phyloP scores from a whole-genome alignment of 139 green algal genomes.

The Chlorella sp. region DNA sequence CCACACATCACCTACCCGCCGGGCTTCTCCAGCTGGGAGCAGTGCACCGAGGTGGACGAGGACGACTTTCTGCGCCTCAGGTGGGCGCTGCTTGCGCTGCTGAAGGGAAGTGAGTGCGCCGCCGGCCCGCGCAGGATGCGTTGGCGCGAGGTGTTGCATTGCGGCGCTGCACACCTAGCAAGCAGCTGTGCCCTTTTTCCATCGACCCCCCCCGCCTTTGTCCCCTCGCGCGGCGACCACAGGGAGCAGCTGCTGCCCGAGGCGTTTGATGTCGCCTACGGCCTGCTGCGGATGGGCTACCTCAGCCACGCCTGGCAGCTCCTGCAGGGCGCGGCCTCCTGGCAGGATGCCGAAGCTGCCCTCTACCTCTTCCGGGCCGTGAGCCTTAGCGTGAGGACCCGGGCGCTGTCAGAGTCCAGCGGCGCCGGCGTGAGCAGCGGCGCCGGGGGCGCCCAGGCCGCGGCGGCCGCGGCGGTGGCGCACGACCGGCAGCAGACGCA shows the following conservation, averaged over 20 bases:
- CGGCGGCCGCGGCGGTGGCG: background rate
- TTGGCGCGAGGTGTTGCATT: too few species aligned
- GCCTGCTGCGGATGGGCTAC: constrained; percentile 47
- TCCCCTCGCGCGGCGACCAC: background rate
- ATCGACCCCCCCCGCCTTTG: background rate
- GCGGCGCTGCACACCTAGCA: background rate
- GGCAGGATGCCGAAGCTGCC: constrained; percentile 60
- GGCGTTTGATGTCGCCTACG: constrained; percentile 38
- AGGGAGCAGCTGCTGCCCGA: constrained; percentile 49
- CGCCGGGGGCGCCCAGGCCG: background rate
- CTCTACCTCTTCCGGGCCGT: constrained; percentile 52
- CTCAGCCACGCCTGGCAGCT: constrained; percentile 27
- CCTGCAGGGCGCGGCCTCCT: constrained; percentile 37
- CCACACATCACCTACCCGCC: constrained; percentile 45
- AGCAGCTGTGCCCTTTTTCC: background rate
- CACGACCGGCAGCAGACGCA: constrained; percentile 15
- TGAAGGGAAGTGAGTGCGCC: too few species aligned
- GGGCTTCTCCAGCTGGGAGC: constrained; percentile 48
- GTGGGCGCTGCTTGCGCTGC: too few species aligned
- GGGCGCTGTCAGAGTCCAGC: background rate
- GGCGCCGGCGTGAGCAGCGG: constrained; percentile 6
- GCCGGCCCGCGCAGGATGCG: background rate
- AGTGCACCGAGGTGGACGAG: constrained; percentile 57
- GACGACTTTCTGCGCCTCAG: constrained; percentile 56
- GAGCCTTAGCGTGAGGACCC: constrained; percentile 13